phyloP scores from a whole-genome alignment of 345 rosid species.

The Aegle marmelos region DNA sequence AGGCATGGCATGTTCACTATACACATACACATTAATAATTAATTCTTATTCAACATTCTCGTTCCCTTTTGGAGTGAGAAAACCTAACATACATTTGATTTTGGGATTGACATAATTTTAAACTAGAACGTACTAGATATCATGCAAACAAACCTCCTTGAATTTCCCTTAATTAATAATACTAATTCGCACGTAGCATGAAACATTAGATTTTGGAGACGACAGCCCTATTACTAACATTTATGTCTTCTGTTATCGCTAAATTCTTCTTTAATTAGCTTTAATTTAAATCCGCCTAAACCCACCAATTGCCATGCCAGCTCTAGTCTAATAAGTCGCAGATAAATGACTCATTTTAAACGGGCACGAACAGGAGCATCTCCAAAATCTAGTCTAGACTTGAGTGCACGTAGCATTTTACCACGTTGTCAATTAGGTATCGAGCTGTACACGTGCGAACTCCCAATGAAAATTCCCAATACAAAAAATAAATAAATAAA shows the following conservation, averaged over 20 bases:
- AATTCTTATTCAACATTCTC: no score
- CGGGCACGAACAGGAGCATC: not conserved
- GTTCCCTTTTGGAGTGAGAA: no score
- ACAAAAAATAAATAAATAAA: no score
- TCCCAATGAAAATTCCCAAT: slow-evolving; percentile 3
- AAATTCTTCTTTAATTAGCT: not conserved
- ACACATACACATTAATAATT: not conserved
- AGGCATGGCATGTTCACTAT: slow-evolving; percentile 5
- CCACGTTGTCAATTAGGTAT: slow-evolving; percentile 20
- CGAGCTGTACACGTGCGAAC: slow-evolving; percentile 66
- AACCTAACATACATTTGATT: no score
- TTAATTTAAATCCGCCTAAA: not conserved
- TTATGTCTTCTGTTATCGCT: not conserved
- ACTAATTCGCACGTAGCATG: slow-evolving; percentile 3
- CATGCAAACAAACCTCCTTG: not conserved
- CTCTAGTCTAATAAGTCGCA: not conserved
- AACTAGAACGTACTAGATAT: not conserved
- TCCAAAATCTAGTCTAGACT: not conserved
- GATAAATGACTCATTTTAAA: not conserved
- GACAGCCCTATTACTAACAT: not conserved
- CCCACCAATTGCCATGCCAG: slow-evolving; percentile 1
- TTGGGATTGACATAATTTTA: not conserved
- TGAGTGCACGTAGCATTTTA: slow-evolving; percentile 22
- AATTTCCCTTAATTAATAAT: not conserved
- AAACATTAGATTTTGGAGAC: not conserved